Evolutionary conservation across 2,329 filamentous ascomycete species (phyloP), one percentile per base, ranked within the genome.

Genomic region (Paecilomyces formosus): DNA sequence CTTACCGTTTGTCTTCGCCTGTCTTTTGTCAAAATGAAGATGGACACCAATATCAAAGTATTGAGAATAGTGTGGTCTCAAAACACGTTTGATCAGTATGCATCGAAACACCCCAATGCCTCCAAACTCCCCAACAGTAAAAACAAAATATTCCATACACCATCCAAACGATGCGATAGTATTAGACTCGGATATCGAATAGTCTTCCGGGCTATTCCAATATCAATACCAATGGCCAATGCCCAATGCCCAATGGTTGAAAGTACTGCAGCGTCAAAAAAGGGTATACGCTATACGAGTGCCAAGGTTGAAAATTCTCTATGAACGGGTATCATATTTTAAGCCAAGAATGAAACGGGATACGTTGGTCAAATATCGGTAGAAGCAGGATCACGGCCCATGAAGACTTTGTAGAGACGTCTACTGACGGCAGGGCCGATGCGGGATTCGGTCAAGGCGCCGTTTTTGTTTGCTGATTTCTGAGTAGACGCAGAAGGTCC

Each of bases 391-490:
- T 81, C 77, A 53, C 72, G 62, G 2, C 77, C 76, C 64, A 76
- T 79, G 60, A 81, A 81, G 1, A 81, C 76, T 66, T 78, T 80
- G 63, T 78, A 77, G 58, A 81, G 58, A 31, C 79, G 72, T 61
- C 68, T 76, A 60, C 78, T 80, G 5, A 77, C 72, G 24, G 78
- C 75, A n/a, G 77, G 78, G 0, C 79, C 79, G 52, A 81, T 73
- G 13, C 75, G 72, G 9, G 74, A 70, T 45, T 79, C 76, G 2
- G 77, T 76, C 56, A 77, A 61, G 0, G 70, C 74, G 24, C 78
- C 78, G 57, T 75, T 78, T 60, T 72, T 77, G 61, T 81, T 80
- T 49, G 76, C 76, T 12, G 73, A 77, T 77, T 80, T 81, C 71
- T 78, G 61, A 53, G 3, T 15, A 26, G 21, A 52, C 5, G 54